These are phyloP conservation scores for Rhytidiadelphus loreus DNA, from an alignment of 225 moss, liverwort and hornwort species.

Conservation along the genomic window DNA sequence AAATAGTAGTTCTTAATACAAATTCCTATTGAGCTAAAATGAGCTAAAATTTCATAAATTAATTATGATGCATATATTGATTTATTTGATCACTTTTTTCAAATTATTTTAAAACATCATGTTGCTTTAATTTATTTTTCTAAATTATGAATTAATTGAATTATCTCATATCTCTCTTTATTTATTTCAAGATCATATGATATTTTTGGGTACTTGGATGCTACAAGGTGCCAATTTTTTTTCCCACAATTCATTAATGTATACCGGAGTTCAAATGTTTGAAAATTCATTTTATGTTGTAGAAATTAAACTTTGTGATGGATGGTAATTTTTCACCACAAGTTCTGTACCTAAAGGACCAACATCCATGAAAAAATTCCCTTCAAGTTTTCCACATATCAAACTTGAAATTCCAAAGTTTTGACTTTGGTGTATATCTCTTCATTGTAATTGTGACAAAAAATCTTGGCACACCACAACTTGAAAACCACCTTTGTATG, in stretches of 20 bases:
- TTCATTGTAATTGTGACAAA: not conserved
- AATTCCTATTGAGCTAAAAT: not conserved
- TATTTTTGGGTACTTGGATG: not conserved
- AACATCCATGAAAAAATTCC: not conserved
- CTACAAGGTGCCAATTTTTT: not conserved
- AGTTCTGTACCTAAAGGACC: not conserved
- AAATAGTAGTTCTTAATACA: not conserved
- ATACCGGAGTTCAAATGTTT: not conserved
- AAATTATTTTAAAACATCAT: not conserved
- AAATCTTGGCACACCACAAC: rapidly evolving
- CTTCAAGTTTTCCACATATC: not conserved
- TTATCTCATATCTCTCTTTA: no score
- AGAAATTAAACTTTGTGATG: not conserved
- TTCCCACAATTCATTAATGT: not conserved
- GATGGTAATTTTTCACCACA: not conserved
- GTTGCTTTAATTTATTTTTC: not conserved
- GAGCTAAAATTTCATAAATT: not conserved
- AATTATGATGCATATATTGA: not conserved
- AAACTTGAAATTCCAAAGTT: not conserved
- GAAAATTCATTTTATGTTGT: not conserved
- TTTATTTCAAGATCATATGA: not conserved
- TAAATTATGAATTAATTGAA: not conserved
- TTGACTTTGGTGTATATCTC: not conserved
- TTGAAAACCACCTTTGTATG: not conserved
- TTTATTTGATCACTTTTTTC: not conserved